A percentile compares a stretch with the other conserved stretches of the same genome.
Conservation (phyloP, 768 basidiomycete genomes). For the Russula vinacea region DNA sequence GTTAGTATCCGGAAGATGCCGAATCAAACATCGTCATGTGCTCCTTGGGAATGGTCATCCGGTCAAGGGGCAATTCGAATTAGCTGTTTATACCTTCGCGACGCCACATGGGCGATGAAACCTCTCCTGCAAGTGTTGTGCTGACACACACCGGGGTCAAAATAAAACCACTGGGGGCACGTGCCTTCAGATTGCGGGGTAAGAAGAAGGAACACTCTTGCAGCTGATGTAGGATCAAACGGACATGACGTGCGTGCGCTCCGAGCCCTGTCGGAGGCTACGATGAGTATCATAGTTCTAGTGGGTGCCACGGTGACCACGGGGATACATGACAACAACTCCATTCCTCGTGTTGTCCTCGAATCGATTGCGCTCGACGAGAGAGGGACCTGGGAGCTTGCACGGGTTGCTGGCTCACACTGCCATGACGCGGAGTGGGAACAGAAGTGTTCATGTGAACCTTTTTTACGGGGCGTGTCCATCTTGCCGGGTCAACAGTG, state of each 20-base stretch:
- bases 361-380: not conserved
- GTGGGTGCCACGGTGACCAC: not conserved
- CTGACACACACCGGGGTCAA: not conserved
- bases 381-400: not conserved
- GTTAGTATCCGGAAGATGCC: constrained; percentile 1
- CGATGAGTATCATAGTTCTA: not conserved
- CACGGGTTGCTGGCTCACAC: not conserved
- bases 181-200: not conserved
- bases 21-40: not conserved
- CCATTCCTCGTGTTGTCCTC: not conserved
- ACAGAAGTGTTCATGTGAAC: not conserved
- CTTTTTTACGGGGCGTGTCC: not conserved
- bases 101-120: constrained; percentile 3
- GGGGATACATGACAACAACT: not conserved
- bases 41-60: not conserved
- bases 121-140: not conserved
- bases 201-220: not conserved
- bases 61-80: constrained; percentile 17
- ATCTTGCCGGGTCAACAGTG: constrained; percentile 2
- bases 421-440: constrained; percentile 17
- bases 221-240: not conserved
- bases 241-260: not conserved
- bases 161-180: not conserved
- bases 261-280: not conserved
- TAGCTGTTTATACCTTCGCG: not conserved